Evolutionary conservation across 768 basidiomycete genomes (phyloP).

Genomic region (Pleurotus salmoneostramineus): DNA sequence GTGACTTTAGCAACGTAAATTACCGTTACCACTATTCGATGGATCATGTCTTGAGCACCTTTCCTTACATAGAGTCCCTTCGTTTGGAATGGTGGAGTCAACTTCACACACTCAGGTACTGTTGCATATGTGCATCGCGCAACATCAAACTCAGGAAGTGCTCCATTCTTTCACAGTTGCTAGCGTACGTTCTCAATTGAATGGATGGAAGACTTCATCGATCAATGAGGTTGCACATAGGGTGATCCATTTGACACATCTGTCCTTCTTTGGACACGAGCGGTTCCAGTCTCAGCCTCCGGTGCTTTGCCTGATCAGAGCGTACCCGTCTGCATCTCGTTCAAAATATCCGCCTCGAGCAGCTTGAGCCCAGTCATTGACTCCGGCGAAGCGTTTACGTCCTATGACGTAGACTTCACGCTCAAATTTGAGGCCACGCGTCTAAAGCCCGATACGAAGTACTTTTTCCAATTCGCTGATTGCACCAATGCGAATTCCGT

Average conservation of each 20-base stretch:
- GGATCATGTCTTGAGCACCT: background rate
- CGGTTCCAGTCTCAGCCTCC: constrained; percentile 30
- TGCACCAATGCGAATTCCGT: constrained; percentile 40
- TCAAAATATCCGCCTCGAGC: constrained; percentile 35
- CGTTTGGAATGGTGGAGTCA: constrained; percentile 46
- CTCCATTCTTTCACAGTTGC: constrained; percentile 27
- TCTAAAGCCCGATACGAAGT: constrained; percentile 46
- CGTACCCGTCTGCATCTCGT: constrained; percentile 48
- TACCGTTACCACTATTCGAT: background rate
- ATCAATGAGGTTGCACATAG: constrained; percentile 44
- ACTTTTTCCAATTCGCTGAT: constrained; percentile 53
- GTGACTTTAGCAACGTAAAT: constrained; percentile 43
- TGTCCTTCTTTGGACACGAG: constrained; percentile 58
- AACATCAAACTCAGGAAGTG: too few relatives aligned
- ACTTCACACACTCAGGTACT: constrained; percentile 41
- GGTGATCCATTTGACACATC: constrained; percentile 54
- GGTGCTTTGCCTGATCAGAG: constrained; percentile 38
- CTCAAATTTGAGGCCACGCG: constrained; percentile 56
- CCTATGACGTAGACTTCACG: constrained; percentile 56
- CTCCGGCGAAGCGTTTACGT: constrained; percentile 48
- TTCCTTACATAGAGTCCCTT: constrained; percentile 30
- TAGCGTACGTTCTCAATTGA: constrained; percentile 30
- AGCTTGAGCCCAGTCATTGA: constrained; percentile 31
- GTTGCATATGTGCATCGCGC: too few relatives aligned
- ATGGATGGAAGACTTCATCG: constrained; percentile 15